Evolutionary conservation across 1,284 basidiomycete species (phyloP), one percentile per base, ranked within the genome.

Genomic region (Inonotus hispidus): DNA sequence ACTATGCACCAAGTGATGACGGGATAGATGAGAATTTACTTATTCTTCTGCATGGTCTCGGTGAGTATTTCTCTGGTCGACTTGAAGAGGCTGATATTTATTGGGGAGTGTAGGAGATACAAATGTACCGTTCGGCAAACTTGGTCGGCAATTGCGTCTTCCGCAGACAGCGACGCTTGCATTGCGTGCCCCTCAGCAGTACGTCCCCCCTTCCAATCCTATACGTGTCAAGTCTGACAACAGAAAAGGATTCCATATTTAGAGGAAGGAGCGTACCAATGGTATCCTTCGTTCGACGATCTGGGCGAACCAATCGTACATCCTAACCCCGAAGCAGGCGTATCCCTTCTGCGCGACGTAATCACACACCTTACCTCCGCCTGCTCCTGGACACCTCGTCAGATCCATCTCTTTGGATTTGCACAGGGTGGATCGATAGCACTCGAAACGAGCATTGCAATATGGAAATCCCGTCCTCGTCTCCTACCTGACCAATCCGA

Each of bases 381-480:
- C 39, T 89, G 88, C 65, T 68, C 75, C 0, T 96, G 94, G 94
- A 74, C 81, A 0, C 67, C 79, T 0, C 66, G 81, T 4, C 77
- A 81, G 19, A 87, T 97, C 21, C 93, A 97, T 71, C 69, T 95
- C 13, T 93, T 96, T 66, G 94, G 94, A 3, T 97, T 93, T 68
- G 92, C 83, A 0, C 94, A 97, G 72, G 94, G 94, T 0, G 94
- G 92, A 0, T 91, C 80, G 29, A 82, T 93, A 38, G 90, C 84
- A 1, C 80, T 82, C 1, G 93, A 97, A 71, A 77, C 86, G 35
- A 80, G 77, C 14, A 66, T 90, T 53, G 67, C 73, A 27, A 79
- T 76, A 72, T 82, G 81, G 80, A 78, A 78, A 66, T 69, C 77
- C 45, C 70, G 74, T 57, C 66, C 68, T 54, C 63, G 69, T 64